phyloP scores from a whole-genome alignment of 345 rosid species.

The Balakata baccata region DNA sequence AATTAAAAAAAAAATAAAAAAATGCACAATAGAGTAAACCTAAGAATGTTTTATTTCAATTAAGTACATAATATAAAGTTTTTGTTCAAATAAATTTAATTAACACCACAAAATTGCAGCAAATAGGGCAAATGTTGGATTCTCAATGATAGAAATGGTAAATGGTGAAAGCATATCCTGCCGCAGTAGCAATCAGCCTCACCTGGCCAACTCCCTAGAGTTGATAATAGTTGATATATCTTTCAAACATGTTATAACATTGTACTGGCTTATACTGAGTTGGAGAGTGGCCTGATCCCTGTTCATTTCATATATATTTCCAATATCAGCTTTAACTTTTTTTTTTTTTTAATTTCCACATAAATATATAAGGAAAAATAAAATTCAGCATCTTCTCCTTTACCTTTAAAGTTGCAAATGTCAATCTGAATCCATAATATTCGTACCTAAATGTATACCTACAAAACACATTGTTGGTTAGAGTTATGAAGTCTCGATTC shows the following conservation, averaged over 20 bases:
- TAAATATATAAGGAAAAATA: neutral
- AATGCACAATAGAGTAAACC: no score
- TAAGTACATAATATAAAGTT: no score
- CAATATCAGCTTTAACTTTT: neutral
- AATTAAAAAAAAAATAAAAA: no score
- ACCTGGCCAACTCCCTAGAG: slow-evolving; percentile 17
- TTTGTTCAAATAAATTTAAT: neutral
- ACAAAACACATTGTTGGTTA: neutral
- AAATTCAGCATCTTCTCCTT: neutral
- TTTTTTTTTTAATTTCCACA: neutral
- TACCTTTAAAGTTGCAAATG: slow-evolving; percentile 44
- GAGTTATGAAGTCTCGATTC: no score
- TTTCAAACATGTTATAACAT: slow-evolving; percentile 37
- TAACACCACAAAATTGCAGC: neutral
- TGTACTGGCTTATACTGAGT: slow-evolving; percentile 34
- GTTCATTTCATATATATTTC: no score
- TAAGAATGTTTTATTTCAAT: no score
- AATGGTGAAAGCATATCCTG: no score
- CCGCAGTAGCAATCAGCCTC: no score
- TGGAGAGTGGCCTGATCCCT: slow-evolving; percentile 47
- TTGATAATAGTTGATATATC: slow-evolving; percentile 39
- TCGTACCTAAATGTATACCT: slow-evolving; percentile 35
- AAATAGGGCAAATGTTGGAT: neutral
- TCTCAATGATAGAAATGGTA: neutral
- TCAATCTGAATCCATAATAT: slow-evolving; percentile 28